Conservation (phyloP, 192 early-diverging fungal genomes). For the Backusella sp. region DNA sequence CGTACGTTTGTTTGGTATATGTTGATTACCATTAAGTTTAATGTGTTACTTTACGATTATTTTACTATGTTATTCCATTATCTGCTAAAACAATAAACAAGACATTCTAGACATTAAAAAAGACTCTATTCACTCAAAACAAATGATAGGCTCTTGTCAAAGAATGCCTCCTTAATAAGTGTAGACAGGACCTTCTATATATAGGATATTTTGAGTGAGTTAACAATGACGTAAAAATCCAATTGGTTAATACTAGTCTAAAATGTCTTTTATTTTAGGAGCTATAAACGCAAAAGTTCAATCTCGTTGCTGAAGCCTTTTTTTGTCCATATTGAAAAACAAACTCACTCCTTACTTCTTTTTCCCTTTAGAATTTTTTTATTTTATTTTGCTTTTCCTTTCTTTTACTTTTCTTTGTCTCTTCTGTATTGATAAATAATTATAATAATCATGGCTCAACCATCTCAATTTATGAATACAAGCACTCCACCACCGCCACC, state of each 20-base stretch:
- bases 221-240: not conserved
- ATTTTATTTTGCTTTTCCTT: not conserved
- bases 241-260: not conserved
- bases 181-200: not conserved
- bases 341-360: constrained; percentile 13
- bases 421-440: not conserved
- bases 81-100: not conserved
- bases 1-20: not conserved
- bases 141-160: not conserved
- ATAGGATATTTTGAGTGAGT: not conserved
- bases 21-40: not conserved
- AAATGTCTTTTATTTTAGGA: constrained; percentile 7
- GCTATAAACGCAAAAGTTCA: not conserved
- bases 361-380: not conserved
- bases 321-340: constrained; percentile 20
- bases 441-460: constrained; percentile 10
- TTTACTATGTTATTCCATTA: not conserved
- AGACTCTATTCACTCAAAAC: not conserved
- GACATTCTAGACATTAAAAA: not conserved
- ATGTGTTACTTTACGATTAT: not conserved
- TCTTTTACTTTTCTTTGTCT: not conserved
- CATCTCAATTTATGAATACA: constrained; percentile 7
- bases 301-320: constrained; percentile 13
- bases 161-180: not conserved
- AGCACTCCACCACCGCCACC: not conserved